Percentiles rank a stretch among this genome's conserved stretches.
Evolutionary conservation across 2,329 filamentous ascomycete genomes (phyloP).

Genomic region (Nothophaeocryptopus gaeumannii): DNA sequence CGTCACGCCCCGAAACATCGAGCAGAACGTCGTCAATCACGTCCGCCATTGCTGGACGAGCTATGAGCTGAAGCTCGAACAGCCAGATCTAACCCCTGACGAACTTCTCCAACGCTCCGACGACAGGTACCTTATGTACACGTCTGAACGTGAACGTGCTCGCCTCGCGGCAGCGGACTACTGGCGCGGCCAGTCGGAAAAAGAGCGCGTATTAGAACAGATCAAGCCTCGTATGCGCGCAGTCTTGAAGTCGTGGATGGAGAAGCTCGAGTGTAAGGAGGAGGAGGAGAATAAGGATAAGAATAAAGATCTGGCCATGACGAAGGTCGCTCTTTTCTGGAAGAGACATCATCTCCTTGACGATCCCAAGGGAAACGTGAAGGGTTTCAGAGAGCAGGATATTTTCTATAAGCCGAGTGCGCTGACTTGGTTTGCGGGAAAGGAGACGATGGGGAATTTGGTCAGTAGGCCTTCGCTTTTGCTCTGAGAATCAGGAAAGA

Average conservation of each 20-base stretch:
- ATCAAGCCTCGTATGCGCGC: constrained; percentile 14
- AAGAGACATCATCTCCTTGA: constrained; percentile 9
- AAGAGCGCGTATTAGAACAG: constrained; percentile 1
- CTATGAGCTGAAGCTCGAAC: constrained; percentile 8
- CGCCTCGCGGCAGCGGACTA: too few species aligned
- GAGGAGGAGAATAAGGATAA: too few species aligned
- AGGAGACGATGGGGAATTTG: constrained; percentile 10
- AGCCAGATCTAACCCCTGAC: background rate
- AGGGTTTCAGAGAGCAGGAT: background rate
- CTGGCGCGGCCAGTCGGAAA: background rate
- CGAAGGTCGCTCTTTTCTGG: constrained; percentile 6
- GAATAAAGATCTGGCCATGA: background rate
- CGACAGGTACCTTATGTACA: too few species aligned
- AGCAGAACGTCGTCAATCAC: constrained; percentile 15
- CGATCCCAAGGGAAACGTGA: background rate
- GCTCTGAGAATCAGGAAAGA: too few species aligned
- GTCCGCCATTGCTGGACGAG: constrained; percentile 14
- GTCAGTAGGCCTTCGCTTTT: background rate
- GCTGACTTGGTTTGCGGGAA: constrained; percentile 9
- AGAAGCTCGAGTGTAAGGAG: background rate
- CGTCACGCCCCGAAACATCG: constrained; percentile 4
- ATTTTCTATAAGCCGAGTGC: constrained; percentile 1
- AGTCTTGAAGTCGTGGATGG: constrained; percentile 13
- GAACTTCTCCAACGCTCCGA: too few species aligned
- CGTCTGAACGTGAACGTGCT: too few species aligned